A percentile compares a stretch with the other conserved stretches of the same genome.
These are phyloP conservation scores for Eucalyptus caleyi DNA, from an alignment of 345 rosid species.

Conservation along the genomic window DNA sequence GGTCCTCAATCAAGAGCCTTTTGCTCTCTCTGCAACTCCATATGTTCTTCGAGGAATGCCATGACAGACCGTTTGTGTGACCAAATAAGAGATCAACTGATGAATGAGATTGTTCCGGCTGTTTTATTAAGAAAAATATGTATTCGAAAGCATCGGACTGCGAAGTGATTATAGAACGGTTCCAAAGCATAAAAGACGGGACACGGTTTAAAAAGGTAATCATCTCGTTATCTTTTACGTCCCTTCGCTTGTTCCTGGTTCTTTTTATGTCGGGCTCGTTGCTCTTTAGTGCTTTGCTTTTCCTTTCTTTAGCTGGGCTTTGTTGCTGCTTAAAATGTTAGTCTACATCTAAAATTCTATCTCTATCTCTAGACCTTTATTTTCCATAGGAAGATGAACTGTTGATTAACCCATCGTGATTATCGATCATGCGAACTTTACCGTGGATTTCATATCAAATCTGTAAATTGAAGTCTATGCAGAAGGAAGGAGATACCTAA, in stretches of 20 bases:
- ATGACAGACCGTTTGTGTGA: accelerated
- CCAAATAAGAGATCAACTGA: background rate
- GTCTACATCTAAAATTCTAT: background rate
- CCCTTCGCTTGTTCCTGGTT: background rate
- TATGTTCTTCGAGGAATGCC: background rate
- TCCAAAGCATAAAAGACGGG: background rate
- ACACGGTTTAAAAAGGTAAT: background rate
- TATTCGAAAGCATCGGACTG: background rate
- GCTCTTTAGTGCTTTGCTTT: background rate
- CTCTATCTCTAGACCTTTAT: background rate
- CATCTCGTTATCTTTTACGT: background rate
- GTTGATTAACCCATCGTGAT: background rate
- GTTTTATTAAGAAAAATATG: background rate
- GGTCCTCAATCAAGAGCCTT: background rate
- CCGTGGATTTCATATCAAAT: background rate
- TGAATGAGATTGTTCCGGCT: background rate
- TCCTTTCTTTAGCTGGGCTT: background rate
- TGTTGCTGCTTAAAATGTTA: background rate
- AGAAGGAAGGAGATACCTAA: background rate
- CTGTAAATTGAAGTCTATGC: background rate
- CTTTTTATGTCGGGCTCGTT: background rate
- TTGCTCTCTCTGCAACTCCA: background rate
- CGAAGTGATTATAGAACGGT: background rate
- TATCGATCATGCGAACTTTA: accelerated
- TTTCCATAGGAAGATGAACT: background rate